phyloP scores from a whole-genome alignment of 2,329 filamentous ascomycete species.

The Ceratocystis variospora region DNA sequence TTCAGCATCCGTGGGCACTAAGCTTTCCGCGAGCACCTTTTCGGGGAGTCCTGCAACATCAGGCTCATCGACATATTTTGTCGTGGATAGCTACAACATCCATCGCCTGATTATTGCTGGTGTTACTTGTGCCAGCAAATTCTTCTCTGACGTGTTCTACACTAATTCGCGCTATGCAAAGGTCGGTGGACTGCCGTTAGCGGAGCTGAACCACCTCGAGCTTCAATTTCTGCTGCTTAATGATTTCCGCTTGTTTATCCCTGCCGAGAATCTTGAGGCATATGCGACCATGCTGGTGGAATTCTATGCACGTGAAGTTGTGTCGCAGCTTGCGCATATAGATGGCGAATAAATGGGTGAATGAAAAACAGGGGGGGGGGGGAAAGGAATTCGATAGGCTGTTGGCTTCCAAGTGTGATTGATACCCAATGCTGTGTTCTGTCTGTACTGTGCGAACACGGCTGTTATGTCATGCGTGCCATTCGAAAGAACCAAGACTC shows the following conservation, averaged over 20 bases:
- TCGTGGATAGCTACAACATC: slow-evolving; percentile 98
- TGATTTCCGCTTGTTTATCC: slow-evolving; percentile 85
- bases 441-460: background rate
- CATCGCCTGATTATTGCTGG: slow-evolving; percentile 92
- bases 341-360: background rate
- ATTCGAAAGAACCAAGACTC: slow-evolving; percentile 1
- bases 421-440: background rate
- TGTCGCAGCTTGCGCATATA: slow-evolving; percentile 27
- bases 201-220: slow-evolving; percentile 90
- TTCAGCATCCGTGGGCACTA: slow-evolving; percentile 24
- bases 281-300: slow-evolving; percentile 98
- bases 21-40: slow-evolving; percentile 11
- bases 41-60: background rate
- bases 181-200: slow-evolving; percentile 84
- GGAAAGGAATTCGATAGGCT: too few species aligned
- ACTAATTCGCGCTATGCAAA: slow-evolving; percentile 98
- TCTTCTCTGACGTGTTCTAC: slow-evolving; percentile 98
- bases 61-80: slow-evolving; percentile 48
- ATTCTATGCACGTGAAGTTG: slow-evolving; percentile 86
- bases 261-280: slow-evolving; percentile 88
- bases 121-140: slow-evolving; percentile 97
- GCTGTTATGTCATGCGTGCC: background rate
- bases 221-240: slow-evolving; percentile 91
- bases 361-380: too few species aligned
- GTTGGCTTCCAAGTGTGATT: background rate